Percentiles rank a stretch among this genome's conserved stretches.
Evolutionary conservation across 768 basidiomycete genomes (phyloP).

Genomic region (Hemileccinum impolitum): DNA sequence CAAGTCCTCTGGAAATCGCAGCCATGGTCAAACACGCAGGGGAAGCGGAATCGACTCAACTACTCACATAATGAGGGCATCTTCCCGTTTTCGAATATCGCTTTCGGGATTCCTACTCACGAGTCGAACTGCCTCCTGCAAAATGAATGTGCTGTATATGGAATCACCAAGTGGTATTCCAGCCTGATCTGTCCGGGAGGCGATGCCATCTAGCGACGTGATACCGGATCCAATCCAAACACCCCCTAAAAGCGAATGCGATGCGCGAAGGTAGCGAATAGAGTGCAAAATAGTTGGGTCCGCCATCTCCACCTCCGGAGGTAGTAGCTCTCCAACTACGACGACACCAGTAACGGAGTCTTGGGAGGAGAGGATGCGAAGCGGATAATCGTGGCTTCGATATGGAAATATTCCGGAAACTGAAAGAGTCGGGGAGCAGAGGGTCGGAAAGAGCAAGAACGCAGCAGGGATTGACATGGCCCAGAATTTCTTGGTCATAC

Average conservation of each 20-base stretch:
- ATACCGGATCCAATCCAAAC: slow-evolving; percentile 70
- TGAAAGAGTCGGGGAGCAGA: slow-evolving; percentile 57
- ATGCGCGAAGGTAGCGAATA: slow-evolving; percentile 58
- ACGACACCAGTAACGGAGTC: slow-evolving; percentile 78
- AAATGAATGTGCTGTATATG: slow-evolving; percentile 77
- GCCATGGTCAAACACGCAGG: slow-evolving; percentile 1
- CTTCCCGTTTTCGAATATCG: slow-evolving; percentile 38
- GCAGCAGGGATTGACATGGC: slow-evolving; percentile 25
- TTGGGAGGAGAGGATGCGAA: slow-evolving; percentile 65
- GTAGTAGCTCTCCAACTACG: slow-evolving; percentile 70
- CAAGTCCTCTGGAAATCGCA: slow-evolving; percentile 66
- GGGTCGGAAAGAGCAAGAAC: slow-evolving; percentile 35
- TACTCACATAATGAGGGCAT: slow-evolving; percentile 70
- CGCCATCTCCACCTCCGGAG: slow-evolving; percentile 32
- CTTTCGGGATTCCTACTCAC: slow-evolving; percentile 49
- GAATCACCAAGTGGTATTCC: slow-evolving; percentile 66
- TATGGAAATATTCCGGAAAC: slow-evolving; percentile 51
- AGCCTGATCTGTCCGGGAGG: slow-evolving; percentile 47
- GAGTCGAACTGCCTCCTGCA: slow-evolving; percentile 83
- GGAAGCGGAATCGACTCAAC: neutral
- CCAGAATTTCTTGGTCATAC: slow-evolving; percentile 8
- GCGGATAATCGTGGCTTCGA: slow-evolving; percentile 47
- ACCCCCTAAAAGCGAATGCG: slow-evolving; percentile 66
- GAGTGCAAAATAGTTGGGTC: slow-evolving; percentile 40
- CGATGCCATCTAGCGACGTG: slow-evolving; percentile 38